Evolutionary conservation across 352 stramenopile genomes (phyloP), one percentile per base, ranked within the genome.

Genomic region (Albugo candida): DNA sequence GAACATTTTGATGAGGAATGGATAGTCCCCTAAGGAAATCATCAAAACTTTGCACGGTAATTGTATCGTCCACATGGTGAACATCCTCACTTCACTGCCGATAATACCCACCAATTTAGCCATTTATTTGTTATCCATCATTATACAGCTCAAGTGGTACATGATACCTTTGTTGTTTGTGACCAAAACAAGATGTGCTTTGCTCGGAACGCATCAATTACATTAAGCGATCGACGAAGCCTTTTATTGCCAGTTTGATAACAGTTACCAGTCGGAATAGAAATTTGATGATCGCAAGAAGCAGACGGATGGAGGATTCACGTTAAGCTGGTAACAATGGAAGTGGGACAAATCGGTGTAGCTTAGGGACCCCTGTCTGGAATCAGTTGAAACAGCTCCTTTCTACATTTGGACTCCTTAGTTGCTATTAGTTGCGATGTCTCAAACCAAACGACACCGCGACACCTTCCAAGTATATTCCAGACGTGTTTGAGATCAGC

Each of bases 371-470:
- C 2, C 77, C 97, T 56, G 97, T 98, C 59, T 79, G 77, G 17
- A 79, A 53, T 19, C 92, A 98, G 60, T 65, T 98, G 0, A 76
- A 79, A 47, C 63, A 77, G 11, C 64, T 98, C 38, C 79, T 98
- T 13, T 74, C 85, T 31, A 96, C 93, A 17, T 80, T 99, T 35
- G 83, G 94, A 53, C 69, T 76, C 13, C 97, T 91, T 0, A 76
- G 85, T 52, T 95, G 93, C 21, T 92, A 98, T 56, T 99, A 98
- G 61, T 88, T 99, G 19, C 79, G 94, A n/a, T 98, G 94, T 63
- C 79, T 99, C 37, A 99, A 99, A 65, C 94, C 95, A 0, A 98
- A 99, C 59, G 95, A 98, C 62, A 69, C 86, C 13, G 88, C 96
- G 11, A 86, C 94, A 42, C 52, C 75, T 1, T 67, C 63, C 17